Evolutionary conservation across 179 eudicot species (phyloP).

Genomic region (Camellia oleifera): DNA sequence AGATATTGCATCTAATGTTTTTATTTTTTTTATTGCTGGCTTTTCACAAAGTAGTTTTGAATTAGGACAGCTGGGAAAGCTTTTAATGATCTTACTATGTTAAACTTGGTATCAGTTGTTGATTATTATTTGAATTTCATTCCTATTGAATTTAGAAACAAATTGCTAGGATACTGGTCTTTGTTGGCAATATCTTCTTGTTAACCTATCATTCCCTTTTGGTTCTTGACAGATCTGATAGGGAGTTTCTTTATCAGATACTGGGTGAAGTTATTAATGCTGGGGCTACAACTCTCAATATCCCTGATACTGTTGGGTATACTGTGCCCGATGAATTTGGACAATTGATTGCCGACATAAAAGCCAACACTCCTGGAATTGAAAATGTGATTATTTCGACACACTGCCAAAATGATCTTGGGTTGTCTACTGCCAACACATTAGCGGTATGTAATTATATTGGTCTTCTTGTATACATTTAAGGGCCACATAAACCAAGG

Average conservation of each 20-base stretch:
- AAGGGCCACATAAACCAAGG: background rate
- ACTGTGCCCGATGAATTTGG: conserved; percentile 75
- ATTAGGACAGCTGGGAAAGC: background rate
- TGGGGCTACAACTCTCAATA: conserved; percentile 89
- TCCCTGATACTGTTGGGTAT: conserved; percentile 91
- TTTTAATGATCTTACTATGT: background rate
- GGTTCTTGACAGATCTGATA: conserved; percentile 63
- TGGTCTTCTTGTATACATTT: background rate
- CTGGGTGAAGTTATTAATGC: conserved; percentile 90
- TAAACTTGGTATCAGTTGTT: too few relatives aligned
- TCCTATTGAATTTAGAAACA: background rate
- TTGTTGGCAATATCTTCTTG: conserved; percentile 1
- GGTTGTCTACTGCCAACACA: conserved; percentile 92
- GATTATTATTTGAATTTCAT: background rate
- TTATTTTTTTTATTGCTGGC: background rate
- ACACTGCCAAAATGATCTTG: conserved; percentile 96
- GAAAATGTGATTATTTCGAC: conserved; percentile 90
- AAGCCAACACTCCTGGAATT: conserved; percentile 83
- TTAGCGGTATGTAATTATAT: conserved; percentile 50
- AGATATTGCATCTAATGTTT: too few relatives aligned
- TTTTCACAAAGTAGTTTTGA: background rate
- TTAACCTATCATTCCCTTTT: conserved; percentile 12
- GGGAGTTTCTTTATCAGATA: conserved; percentile 78
- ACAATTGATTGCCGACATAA: conserved; percentile 81
- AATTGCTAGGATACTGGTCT: background rate